Evolutionary conservation across 202 grass and related monocot genomes (phyloP), one percentile per base, ranked within the genome.

Genomic region (Hordeum pubiflorum): DNA sequence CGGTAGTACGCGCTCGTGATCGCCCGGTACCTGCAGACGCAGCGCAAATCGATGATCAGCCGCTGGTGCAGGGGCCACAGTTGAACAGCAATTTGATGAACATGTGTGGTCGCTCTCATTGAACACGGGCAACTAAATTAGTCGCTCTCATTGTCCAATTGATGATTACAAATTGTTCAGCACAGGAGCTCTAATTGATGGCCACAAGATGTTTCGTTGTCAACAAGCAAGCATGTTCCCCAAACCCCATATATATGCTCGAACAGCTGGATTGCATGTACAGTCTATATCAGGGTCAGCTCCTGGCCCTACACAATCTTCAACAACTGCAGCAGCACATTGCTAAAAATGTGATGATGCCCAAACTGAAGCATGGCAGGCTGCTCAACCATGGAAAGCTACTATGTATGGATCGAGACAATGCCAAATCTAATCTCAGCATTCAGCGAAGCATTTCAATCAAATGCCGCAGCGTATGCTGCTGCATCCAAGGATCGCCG

Each of bases 1-100:
- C 94, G 84, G 27, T 97, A 97, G 36, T 97, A 97, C 10, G 94
- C 91, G 44, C 91, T 97, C 38, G 94, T 97, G 84, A 97, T 97
- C 13, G 94, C 94, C 40, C 91, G 84, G 77, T 97, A 97, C 40
- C 93, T 97, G 76, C 77, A 58, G 71, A 33, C 50, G 70, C 78
- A 88, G 2, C 7, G 9, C 2, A 3, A 21, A 46, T 6, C 61
- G 13, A 40, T 10, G 43, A 80, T 84, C 39, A 72, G 34, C 10
- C 55, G 13, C 29, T 3, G 2, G 2, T 33, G 56, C 33, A 21
- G 18, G 12, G 18, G 12, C 7, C 63, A 9, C 56, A 61, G 26
- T 63, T 79, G 54, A 60, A 43, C 1, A 0, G 17, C 20, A 32
- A 75, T 74, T 32, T 32, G 3, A 32, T 67, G 27, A 1, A 1